Percentiles rank a stretch among this genome's conserved stretches.
Conservation (phyloP, 108 stramenopile species). For the Skeletonema tropicum region DNA sequence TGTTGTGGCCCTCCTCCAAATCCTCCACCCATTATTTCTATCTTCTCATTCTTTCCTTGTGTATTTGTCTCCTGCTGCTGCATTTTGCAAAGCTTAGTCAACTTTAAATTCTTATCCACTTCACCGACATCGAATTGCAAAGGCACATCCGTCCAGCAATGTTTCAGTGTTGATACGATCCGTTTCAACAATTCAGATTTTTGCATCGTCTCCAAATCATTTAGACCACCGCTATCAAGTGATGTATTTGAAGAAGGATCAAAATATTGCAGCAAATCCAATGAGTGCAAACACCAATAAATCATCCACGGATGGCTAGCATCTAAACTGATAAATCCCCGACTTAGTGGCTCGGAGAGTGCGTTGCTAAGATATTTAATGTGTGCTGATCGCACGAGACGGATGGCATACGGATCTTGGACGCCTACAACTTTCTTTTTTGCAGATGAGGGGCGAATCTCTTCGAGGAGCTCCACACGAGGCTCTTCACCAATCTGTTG, state of each 20-base stretch:
- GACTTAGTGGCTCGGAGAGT: slow-evolving; percentile 30
- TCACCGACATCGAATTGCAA: slow-evolving; percentile 15
- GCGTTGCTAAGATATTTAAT: slow-evolving; percentile 46
- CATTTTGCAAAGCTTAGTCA: slow-evolving; percentile 2
- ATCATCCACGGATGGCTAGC: slow-evolving; percentile 96
- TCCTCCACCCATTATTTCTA: slow-evolving; percentile 67
- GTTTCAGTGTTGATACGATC: slow-evolving; percentile 66
- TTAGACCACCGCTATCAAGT: background rate
- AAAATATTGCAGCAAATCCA: slow-evolving; percentile 84
- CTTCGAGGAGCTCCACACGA: background rate
- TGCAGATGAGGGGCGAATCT: background rate
- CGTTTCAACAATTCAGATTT: slow-evolving; percentile 46
- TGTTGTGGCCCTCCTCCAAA: slow-evolving; percentile 96
- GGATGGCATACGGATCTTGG: slow-evolving; percentile 33
- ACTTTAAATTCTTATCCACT: slow-evolving; percentile 28
- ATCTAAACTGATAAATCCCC: slow-evolving; percentile 88
- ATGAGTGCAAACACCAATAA: slow-evolving; percentile 94
- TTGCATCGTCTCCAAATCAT: slow-evolving; percentile 18
- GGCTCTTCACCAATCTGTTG: slow-evolving; percentile 4
- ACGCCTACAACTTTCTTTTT: background rate
- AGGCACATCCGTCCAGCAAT: slow-evolving; percentile 53
- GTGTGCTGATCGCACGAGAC: slow-evolving; percentile 54
- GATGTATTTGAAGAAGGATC: slow-evolving; percentile 23
- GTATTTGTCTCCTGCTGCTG: slow-evolving; percentile 9
- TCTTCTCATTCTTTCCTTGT: slow-evolving; percentile 6